phyloP scores from a whole-genome alignment of 164 flowering plant genomes.

The Cinnamomum chago region DNA sequence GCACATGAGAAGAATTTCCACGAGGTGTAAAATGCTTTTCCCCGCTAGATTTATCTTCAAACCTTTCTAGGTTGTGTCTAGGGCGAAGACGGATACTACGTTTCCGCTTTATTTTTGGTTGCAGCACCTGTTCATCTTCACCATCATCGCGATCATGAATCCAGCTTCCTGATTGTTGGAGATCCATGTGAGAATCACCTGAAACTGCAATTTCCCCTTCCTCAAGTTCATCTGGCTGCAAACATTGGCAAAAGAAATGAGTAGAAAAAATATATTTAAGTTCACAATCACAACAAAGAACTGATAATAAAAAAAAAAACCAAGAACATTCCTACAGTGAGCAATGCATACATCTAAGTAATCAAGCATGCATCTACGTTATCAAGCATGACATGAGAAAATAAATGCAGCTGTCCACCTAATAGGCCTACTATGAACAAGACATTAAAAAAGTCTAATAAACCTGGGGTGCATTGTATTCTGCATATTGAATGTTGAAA shows the following conservation, averaged over 20 bases:
- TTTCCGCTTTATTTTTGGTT: constrained; percentile 89
- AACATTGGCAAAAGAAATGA: constrained; percentile 14
- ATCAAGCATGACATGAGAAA: too few species aligned
- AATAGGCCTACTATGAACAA: not conserved
- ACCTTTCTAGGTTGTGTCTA: constrained; percentile 53
- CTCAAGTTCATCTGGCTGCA: constrained; percentile 83
- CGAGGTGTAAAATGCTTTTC: constrained; percentile 39
- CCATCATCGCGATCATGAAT: constrained; percentile 89
- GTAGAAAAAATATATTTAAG: constrained; percentile 2
- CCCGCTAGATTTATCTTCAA: constrained; percentile 51
- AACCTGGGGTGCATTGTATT: not conserved
- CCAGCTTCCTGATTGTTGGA: constrained; percentile 96
- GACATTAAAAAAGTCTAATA: not conserved
- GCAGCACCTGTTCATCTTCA: constrained; percentile 96
- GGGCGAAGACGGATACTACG: constrained; percentile 85
- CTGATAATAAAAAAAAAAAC: not conserved
- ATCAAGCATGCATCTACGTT: too few species aligned
- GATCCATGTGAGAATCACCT: constrained; percentile 81
- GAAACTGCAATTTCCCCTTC: constrained; percentile 97
- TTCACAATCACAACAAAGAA: constrained; percentile 4
- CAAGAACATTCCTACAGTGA: too few species aligned
- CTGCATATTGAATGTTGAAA: not conserved
- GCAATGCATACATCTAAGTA: too few species aligned
- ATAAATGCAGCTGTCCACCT: not conserved
- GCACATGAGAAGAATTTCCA: constrained; percentile 53